Base-by-base conservation (phyloP, 805 yeast species). In the Debaryomyces maramus region DNA sequence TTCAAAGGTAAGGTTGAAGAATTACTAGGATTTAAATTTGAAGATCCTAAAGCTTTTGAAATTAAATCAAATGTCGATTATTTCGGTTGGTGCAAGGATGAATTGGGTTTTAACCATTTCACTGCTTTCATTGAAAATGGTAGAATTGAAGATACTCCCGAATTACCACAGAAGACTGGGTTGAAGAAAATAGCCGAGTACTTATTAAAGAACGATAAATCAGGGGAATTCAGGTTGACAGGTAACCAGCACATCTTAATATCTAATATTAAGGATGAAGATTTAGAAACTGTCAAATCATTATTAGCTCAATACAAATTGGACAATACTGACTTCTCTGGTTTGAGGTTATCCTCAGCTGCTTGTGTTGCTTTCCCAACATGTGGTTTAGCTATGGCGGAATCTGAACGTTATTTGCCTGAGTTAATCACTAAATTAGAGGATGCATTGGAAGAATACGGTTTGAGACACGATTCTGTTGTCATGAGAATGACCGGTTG, bases 401-500 rank as follows among this genome's bases (percentile, higher is more conserved):
- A 91, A 70, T 85, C 95, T 40, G 98, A 91, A 72, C 82, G 98
- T 60, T 84, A 83, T 61, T 73, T 91, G 55, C 98, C 98, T 6
- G 83, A 75, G 36, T 75, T 91, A 53, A 78, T 91, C 51, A 64
- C 83, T 47, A 88, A 89, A 67, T 69, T 91, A 44, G 98, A 91
- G 65, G 78, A 72, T n/a, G 81, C 88, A 15, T 72, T 91, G 43
- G 97, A 91, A 66, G 96, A 89, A 57, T 81, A 82, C 50, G 98
- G 98, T 6, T 77, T 91, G 53, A 85, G 96, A 59, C 96, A 89
- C 55, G 98, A 91, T 65, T 83, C 96, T 6, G 77, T 91, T 50
- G 96, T 89, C 17, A 85, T 91, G 95, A 81, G 98, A 72, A 90
- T 91, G 97, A 91, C 97, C 21, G 98, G 98, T 41, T 91, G 98